phyloP scores from a whole-genome alignment of 768 basidiomycete species.

The Termitomyces sp. region DNA sequence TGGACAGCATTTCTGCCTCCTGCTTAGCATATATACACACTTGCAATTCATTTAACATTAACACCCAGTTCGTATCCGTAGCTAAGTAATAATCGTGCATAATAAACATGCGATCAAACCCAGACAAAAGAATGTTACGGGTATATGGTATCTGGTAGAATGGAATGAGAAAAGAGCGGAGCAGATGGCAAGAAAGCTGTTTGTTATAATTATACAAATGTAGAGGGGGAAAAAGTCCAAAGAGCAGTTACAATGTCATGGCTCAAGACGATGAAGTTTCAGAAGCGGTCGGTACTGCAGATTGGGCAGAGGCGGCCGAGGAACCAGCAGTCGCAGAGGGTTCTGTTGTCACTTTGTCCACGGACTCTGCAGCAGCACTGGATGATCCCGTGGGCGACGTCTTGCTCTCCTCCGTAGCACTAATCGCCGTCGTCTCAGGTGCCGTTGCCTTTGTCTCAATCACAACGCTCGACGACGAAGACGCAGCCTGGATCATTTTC shows the following conservation, averaged over 20 bases:
- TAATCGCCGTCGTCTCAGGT: neutral
- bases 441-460: neutral
- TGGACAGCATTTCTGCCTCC: slow-evolving; percentile 91
- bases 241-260: neutral
- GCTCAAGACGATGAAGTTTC: neutral
- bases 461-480: neutral
- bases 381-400: neutral
- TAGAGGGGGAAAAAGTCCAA: neutral
- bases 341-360: neutral
- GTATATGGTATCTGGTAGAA: neutral
- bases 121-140: neutral
- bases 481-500: slow-evolving; percentile 15
- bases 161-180: neutral
- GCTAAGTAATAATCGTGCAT: neutral
- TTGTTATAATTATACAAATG: neutral
- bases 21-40: slow-evolving; percentile 47
- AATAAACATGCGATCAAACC: neutral
- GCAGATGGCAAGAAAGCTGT: too few species aligned
- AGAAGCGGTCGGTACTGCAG: neutral
- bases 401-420: slow-evolving; percentile 1
- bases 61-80: too few species aligned
- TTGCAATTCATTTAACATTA: neutral
- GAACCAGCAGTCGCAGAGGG: neutral
- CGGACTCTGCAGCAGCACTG: neutral
- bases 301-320: neutral